Conservation (phyloP, 2,329 filamentous ascomycete genomes). For the Aspergillus sp. region DNA sequence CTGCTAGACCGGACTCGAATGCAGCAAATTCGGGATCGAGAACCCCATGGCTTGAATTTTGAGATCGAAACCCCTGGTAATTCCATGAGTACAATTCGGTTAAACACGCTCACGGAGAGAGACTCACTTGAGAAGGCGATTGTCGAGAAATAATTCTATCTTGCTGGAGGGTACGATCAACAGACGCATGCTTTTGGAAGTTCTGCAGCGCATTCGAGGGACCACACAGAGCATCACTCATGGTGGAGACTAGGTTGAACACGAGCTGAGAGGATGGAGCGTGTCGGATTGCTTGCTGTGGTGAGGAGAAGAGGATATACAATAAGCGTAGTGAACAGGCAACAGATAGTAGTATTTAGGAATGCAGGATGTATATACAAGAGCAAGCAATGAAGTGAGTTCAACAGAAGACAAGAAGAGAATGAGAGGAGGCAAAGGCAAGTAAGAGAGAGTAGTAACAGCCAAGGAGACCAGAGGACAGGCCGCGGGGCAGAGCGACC, state of each 20-base stretch:
- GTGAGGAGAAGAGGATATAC: neutral
- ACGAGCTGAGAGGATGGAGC: neutral
- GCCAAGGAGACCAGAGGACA: neutral
- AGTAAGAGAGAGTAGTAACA: slow-evolving; percentile 4
- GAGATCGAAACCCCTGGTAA: slow-evolving; percentile 63
- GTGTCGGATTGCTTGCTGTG: neutral
- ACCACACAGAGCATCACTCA: slow-evolving; percentile 71
- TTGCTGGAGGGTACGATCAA: slow-evolving; percentile 71
- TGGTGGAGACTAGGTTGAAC: slow-evolving; percentile 36
- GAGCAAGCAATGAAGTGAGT: neutral
- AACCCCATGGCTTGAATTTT: slow-evolving; percentile 54
- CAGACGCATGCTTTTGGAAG: slow-evolving; percentile 68
- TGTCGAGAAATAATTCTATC: slow-evolving; percentile 63
- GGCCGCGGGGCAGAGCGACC: slow-evolving; percentile 19
- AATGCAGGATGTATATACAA: neutral
- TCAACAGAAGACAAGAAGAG: slow-evolving; percentile 7
- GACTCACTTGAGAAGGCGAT: slow-evolving; percentile 56
- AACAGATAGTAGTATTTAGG: neutral
- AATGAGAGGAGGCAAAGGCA: slow-evolving; percentile 2
- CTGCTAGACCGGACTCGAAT: slow-evolving; percentile 55
- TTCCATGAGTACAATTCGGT: slow-evolving; percentile 15
- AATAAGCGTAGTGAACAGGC: neutral
- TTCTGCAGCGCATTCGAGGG: slow-evolving; percentile 74
- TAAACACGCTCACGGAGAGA: neutral
- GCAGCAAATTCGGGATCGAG: slow-evolving; percentile 69